Evolutionary conservation across 345 rosid genomes (phyloP).

Genomic region (Sisymbrium irio): DNA sequence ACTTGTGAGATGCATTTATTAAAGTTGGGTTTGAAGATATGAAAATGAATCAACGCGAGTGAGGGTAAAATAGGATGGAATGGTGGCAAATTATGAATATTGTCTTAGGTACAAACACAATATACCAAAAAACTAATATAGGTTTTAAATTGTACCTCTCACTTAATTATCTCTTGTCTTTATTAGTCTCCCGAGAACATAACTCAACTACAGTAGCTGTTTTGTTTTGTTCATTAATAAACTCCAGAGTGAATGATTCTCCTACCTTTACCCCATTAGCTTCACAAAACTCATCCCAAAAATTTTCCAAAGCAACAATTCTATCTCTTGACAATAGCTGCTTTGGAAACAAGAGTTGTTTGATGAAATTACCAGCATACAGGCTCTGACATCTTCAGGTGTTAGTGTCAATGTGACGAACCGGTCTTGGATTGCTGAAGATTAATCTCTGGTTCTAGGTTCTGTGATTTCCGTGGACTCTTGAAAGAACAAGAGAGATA

Average conservation of each 20-base stretch:
- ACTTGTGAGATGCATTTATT: no score
- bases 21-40: no score
- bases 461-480: no score
- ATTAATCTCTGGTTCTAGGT: no score
- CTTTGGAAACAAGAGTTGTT: not conserved
- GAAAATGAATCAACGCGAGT: no score
- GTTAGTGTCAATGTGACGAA: not conserved
- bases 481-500: no score
- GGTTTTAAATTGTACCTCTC: no score
- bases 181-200: not conserved
- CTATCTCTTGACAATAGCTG: not conserved
- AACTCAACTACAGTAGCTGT: not conserved
- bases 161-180: no score
- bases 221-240: not conserved
- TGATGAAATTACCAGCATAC: constrained; percentile 1
- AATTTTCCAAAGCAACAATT: not conserved
- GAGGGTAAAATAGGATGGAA: no score
- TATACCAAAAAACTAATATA: no score
- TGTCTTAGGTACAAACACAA: no score
- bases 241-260: not conserved
- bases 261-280: not conserved
- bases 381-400: constrained; percentile 1
- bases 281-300: not conserved
- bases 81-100: no score
- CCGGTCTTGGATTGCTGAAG: not conserved